Base-by-base conservation (phyloP, 768 basidiomycete species). In the Leccinum rimulosum region DNA sequence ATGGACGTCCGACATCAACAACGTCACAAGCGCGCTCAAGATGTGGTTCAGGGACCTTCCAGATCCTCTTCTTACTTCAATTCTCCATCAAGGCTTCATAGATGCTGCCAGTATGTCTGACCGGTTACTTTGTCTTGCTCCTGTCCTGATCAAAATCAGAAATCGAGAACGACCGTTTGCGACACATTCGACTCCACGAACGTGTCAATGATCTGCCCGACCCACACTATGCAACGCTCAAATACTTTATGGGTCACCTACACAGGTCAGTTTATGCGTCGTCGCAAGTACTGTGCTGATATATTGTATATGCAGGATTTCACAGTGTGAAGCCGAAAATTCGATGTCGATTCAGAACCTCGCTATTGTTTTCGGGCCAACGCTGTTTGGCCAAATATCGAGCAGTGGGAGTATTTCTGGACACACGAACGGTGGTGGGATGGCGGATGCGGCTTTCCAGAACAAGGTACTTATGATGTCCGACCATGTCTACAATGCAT, bases 291-390 rank as follows among this genome's bases (percentile, higher is more conserved):
- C 45, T n/a, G 51, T 52, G 11, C 52, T 70, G 40, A 68, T 48
- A 35, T 19, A 40, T 9, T 53, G 57, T n/a, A 56, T 54, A 12
- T 40, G n/a, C 68, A 95, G 93, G 70, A 86, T 97, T 59, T 83
- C 83, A 48, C 82, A 87, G 66, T 83, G 86, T 64, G 87, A 93
- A 61, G 72, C 82, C 11, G 82, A 86, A 48, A 98, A 98, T 73
- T 87, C 90, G 38, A 98, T 98, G 96, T 87, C 90, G 5, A 86
- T 90, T 61, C 89, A 91, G 64, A 98, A 98, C 74, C 77, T 99
- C 28, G 87, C 93, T 6, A 97, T 98, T 67, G 93, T 99, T 19
- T 98, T 99, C 74, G 97, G 97, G 4, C 97, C 95, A n/a, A 98
- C 96, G 5, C 77, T 99, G 22, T 90, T 98, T 66, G 88, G 94